Base-by-base conservation (phyloP, 805 yeast genomes). In the Ogataea parapolymorpha region DNA sequence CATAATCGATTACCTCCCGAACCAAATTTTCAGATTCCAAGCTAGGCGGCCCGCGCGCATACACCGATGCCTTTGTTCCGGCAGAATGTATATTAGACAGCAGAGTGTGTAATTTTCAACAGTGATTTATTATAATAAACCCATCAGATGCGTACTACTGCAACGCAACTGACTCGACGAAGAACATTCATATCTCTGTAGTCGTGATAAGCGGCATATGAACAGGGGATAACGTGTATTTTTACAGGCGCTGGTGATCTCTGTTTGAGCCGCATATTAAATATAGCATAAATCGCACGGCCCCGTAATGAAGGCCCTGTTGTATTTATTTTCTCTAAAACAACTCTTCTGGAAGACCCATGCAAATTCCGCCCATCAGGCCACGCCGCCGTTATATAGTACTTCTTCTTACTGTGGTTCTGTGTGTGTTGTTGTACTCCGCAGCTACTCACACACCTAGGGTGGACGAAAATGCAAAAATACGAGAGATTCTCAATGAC, bases 311-410 rank as follows among this genome's bases (percentile, higher is more conserved):
- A 20, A 6, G 22, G 22, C 22, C 9, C 10, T 7, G 9, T 8
- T 7, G 22, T 20, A 20, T 20, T 25, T 12, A 25, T 25, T 25
- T 25, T 25, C 27, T 11, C 14, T 12, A 5, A 5, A 25, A 25
- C 9, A 25, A 25, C 13, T 10, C n/a, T 14, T 28, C 13, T 8
- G 5, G 14, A 6, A 22, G 13, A 23, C 3, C 26, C 20, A 43
- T 43, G 46, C 40, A 32, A 16, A 4, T 44, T 22, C n/a, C 37
- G 6, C 32, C 39, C 3, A 12, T 44, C 14, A 26, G 49, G 20
- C 13, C 35, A 12, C 37, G 43, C 4, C 34, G 45, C 7, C 35
- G 32, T 32, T 38, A 45, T 15, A 36, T 39, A 5, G 15, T 35
- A 11, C 11, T 45, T 23, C 23, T 41, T 26, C 32, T 37, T 5